phyloP scores from a whole-genome alignment of 2,329 filamentous ascomycete genomes.

The Exophiala dermatitidis region DNA sequence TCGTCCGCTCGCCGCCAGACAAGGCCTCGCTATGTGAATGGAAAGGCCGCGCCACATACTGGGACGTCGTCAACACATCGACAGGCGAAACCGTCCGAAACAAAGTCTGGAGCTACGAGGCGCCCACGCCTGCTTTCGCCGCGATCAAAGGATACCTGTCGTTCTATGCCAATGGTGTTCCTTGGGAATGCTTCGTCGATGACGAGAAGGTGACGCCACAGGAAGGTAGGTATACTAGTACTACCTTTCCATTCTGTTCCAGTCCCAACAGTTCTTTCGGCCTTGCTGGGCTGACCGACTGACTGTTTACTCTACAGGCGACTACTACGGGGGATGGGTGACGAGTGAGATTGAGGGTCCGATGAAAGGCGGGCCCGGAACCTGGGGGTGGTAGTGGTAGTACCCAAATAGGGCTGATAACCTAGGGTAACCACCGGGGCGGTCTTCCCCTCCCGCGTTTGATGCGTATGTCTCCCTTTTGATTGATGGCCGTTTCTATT shows the following conservation, averaged over 20 bases:
- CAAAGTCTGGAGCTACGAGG: slow-evolving; percentile 54
- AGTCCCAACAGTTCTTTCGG: neutral
- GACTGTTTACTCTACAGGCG: slow-evolving; percentile 26
- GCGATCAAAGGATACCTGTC: slow-evolving; percentile 51
- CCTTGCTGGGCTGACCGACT: neutral
- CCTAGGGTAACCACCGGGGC: too few species aligned
- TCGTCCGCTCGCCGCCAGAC: slow-evolving; percentile 40
- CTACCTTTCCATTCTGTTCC: too few species aligned
- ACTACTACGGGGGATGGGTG: slow-evolving; percentile 60
- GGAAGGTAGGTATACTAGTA: slow-evolving; percentile 15
- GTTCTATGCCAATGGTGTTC: slow-evolving; percentile 49
- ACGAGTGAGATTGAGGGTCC: slow-evolving; percentile 53
- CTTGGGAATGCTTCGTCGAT: slow-evolving; percentile 57
- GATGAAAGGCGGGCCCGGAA: slow-evolving; percentile 43
- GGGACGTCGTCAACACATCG: slow-evolving; percentile 40
- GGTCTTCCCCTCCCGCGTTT: too few species aligned
- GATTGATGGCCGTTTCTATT: too few species aligned
- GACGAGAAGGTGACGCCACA: slow-evolving; percentile 49
- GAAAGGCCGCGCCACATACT: slow-evolving; percentile 56
- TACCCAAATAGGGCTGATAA: too few species aligned
- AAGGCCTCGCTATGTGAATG: slow-evolving; percentile 50
- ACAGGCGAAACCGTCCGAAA: slow-evolving; percentile 40
- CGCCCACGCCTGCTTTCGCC: slow-evolving; percentile 47
- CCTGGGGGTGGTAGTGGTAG: slow-evolving; percentile 27
- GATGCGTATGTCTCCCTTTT: too few species aligned